Base-by-base conservation (phyloP, 1,139 yeast species). In the Magnusiomyces sp. region DNA sequence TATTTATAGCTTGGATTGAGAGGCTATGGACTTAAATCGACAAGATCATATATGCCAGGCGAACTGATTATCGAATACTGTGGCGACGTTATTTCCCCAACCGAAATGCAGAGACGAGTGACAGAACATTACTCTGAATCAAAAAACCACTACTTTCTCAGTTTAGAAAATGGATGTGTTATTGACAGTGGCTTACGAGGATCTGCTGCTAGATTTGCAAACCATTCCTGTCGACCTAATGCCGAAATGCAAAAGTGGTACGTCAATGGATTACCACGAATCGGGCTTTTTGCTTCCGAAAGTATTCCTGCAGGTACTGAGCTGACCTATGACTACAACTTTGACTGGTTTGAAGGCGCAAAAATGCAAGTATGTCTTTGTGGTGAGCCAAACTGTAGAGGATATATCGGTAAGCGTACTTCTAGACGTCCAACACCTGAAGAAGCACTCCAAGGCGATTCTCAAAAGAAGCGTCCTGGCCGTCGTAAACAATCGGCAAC, bases 201-300 rank as follows among this genome's bases (percentile, higher is more conserved):
- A 1, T 70, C 74, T 0, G 69, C 66, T 2, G 74, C 75, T 1
- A 56, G 74, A 43, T 72, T 69, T 57, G 73, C 68, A 5, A 72
- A 71, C 54, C 76, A 72, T 51, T 71, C 75, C 1, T 72, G 75
- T 57, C 57, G 61, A 43, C 74, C 76, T 34, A 71, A 71, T 52
- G 58, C 69, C 23, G 68, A 64, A 46, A 69, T 72, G 68, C 72
- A 71, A 56, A 69, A 69, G 51, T 72, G 75, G 75, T 60, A 56
- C 36, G 72, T 71, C 27, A 58, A 67, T 44, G 69, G 66, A 2
- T 60, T 62, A 23, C 74, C 75, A 2, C 56, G 72, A 47, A 64
- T 71, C 29, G 75, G 73, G 0, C 54, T 71, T 11, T 71, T 69
- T 59, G 73, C 73, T 1, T 69, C 65, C 7, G 58, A 64, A 5